Conservation (phyloP, 164 flowering plant species). For the Umbellularia californica region DNA sequence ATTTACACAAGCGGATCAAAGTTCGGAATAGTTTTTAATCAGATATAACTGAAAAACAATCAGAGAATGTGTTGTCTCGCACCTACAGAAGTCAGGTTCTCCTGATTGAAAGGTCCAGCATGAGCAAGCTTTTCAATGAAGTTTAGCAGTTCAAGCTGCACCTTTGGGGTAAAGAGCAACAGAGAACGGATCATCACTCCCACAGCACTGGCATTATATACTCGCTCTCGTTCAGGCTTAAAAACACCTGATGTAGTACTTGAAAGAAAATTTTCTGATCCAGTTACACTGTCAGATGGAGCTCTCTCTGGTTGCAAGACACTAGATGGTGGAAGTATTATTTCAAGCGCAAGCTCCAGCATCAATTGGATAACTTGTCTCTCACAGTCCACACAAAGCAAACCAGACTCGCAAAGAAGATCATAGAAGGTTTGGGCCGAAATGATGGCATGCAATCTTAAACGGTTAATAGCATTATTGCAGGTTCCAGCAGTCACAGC, state of each 20-base stretch:
- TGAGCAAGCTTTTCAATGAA: slow-evolving; percentile 81
- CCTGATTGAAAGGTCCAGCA: slow-evolving; percentile 86
- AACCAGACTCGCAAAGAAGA: slow-evolving; percentile 85
- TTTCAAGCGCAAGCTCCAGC: slow-evolving; percentile 92
- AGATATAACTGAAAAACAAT: not conserved
- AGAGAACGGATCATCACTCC: slow-evolving; percentile 74
- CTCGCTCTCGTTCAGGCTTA: slow-evolving; percentile 58
- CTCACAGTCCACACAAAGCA: slow-evolving; percentile 85
- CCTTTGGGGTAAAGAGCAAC: slow-evolving; percentile 84
- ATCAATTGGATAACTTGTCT: slow-evolving; percentile 84
- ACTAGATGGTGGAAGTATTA: slow-evolving; percentile 74
- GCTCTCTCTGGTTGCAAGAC: slow-evolving; percentile 39
- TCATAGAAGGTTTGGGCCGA: slow-evolving; percentile 85
- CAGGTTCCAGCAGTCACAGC: slow-evolving; percentile 81
- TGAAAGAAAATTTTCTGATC: slow-evolving; percentile 43
- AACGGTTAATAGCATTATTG: slow-evolving; percentile 71
- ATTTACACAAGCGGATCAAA: slow-evolving; percentile 17
- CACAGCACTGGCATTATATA: slow-evolving; percentile 90
- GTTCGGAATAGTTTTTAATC: slow-evolving; percentile 6
- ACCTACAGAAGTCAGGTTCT: slow-evolving; percentile 95
- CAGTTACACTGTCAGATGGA: slow-evolving; percentile 41
- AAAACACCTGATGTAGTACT: slow-evolving; percentile 52
- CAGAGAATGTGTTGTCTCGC: slow-evolving; percentile 17
- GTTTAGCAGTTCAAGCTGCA: slow-evolving; percentile 77
- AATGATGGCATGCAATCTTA: slow-evolving; percentile 61